Evolutionary conservation across 148 eudicot genomes (phyloP).

Genomic region (Rhododendron ovatum): DNA sequence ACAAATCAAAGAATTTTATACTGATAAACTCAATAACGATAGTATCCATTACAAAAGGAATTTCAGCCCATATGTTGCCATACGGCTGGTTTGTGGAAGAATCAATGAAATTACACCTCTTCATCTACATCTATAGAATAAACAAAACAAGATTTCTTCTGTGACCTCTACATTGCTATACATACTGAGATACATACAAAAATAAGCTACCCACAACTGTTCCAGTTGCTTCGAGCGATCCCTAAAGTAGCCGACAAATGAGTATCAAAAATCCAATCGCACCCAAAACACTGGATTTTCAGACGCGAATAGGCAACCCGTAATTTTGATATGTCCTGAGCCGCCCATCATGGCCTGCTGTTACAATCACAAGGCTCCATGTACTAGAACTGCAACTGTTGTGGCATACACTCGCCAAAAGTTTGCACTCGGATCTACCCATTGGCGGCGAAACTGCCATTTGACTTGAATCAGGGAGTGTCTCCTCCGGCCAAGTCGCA

Average conservation of each 20-base stretch:
- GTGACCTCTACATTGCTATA: not conserved
- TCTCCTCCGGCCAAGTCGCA: slow-evolving; percentile 55
- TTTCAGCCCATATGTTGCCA: not conserved
- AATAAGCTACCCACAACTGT: not conserved
- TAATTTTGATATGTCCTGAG: slow-evolving; percentile 60
- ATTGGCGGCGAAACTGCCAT: slow-evolving; percentile 21
- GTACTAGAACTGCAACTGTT: slow-evolving; percentile 35
- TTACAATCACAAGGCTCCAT: slow-evolving; percentile 75
- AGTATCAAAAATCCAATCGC: not conserved
- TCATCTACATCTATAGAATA: not conserved
- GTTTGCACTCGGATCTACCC: slow-evolving; percentile 36
- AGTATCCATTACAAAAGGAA: slow-evolving; percentile 3
- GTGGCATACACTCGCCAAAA: slow-evolving; percentile 44
- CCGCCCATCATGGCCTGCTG: slow-evolving; percentile 72
- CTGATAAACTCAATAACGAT: not conserved
- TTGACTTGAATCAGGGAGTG: slow-evolving; percentile 20
- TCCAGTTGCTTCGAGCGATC: not conserved
- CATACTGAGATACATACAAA: not conserved
- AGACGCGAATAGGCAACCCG: slow-evolving; percentile 54
- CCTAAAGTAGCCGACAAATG: not conserved
- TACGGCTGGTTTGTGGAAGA: not conserved
- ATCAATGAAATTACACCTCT: not conserved
- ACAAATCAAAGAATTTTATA: slow-evolving; percentile 13
- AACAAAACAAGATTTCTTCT: not conserved
- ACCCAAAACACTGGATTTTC: slow-evolving; percentile 6